These are phyloP conservation scores for Mimosa pudica DNA, from an alignment of 306 rosid genomes.

Conservation along the genomic window DNA sequence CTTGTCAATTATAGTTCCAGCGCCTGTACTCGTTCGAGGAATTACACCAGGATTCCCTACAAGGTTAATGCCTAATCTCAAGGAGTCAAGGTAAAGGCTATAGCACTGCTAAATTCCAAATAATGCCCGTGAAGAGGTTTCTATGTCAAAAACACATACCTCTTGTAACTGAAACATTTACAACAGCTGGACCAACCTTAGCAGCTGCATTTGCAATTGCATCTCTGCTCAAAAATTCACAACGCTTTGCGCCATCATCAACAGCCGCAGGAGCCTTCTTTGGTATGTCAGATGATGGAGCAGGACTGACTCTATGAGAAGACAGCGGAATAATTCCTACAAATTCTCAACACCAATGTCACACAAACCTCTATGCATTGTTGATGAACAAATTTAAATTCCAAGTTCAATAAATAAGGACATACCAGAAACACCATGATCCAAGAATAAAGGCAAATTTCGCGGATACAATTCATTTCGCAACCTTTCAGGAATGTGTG, in stretches of 20 bases:
- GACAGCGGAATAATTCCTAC: constrained; percentile 50
- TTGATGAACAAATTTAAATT: neutral
- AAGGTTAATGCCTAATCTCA: constrained; percentile 5
- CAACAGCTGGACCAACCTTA: constrained; percentile 82
- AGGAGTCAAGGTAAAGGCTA: neutral
- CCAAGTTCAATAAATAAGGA: neutral
- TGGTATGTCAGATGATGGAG: constrained; percentile 45
- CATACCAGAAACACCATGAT: constrained; percentile 46
- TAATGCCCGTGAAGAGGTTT: neutral
- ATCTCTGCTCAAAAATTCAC: constrained; percentile 68
- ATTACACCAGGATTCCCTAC: constrained; percentile 57
- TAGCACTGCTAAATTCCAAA: constrained; percentile 15
- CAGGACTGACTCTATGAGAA: constrained; percentile 48
- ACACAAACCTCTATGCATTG: neutral
- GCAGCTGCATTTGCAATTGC: constrained; percentile 89
- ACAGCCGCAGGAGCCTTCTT: constrained; percentile 45
- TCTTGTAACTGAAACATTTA: constrained; percentile 66
- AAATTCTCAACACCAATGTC: constrained; percentile 28
- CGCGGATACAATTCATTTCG: constrained; percentile 35
- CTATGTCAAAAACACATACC: constrained; percentile 37
- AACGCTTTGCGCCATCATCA: constrained; percentile 45
- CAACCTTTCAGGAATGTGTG: constrained; percentile 41
- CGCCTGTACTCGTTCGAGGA: constrained; percentile 56
- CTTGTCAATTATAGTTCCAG: constrained; percentile 81
- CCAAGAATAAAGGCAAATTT: constrained; percentile 13